Conservation (phyloP, 2,329 filamentous ascomycete species). For the Colletotrichum godetiae region DNA sequence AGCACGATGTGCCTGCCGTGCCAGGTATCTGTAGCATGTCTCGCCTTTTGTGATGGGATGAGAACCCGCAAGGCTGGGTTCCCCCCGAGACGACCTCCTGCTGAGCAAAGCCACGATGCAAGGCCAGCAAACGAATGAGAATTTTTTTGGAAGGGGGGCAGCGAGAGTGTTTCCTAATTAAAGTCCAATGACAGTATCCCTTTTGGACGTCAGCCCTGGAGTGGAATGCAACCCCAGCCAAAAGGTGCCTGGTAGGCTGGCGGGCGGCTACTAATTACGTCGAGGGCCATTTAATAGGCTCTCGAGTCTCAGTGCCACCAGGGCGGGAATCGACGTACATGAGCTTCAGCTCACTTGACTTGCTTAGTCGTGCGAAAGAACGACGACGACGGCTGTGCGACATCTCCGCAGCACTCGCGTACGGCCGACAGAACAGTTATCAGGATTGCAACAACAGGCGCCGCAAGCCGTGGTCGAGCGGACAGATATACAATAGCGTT, state of each 20-base stretch:
- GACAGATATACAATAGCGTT: constrained; percentile 13
- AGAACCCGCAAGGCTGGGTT: constrained; percentile 15
- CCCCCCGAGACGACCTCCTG: constrained; percentile 16
- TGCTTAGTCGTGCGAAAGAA: constrained; percentile 25
- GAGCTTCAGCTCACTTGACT: constrained; percentile 45
- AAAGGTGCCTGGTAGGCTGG: constrained; percentile 8
- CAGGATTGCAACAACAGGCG: background rate
- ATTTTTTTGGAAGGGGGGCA: background rate
- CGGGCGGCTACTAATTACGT: constrained; percentile 20
- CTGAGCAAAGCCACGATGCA: constrained; percentile 20
- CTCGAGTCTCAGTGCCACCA: constrained; percentile 29
- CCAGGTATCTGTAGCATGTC: constrained; percentile 1
- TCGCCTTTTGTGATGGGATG: constrained; percentile 23
- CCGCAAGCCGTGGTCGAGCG: background rate
- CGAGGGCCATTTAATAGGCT: constrained; percentile 35
- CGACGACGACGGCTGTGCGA: constrained; percentile 1
- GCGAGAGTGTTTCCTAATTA: constrained; percentile 1
- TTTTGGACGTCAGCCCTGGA: constrained; percentile 31
- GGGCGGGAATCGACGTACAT: constrained; percentile 41
- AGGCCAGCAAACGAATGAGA: constrained; percentile 13
- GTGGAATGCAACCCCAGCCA: constrained; percentile 20
- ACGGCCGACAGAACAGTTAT: background rate
- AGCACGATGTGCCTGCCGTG: background rate
- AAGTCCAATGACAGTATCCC: constrained; percentile 19
- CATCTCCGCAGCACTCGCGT: background rate